Base-by-base conservation (phyloP, 345 rosid species). In the Boechera retrofracta region DNA sequence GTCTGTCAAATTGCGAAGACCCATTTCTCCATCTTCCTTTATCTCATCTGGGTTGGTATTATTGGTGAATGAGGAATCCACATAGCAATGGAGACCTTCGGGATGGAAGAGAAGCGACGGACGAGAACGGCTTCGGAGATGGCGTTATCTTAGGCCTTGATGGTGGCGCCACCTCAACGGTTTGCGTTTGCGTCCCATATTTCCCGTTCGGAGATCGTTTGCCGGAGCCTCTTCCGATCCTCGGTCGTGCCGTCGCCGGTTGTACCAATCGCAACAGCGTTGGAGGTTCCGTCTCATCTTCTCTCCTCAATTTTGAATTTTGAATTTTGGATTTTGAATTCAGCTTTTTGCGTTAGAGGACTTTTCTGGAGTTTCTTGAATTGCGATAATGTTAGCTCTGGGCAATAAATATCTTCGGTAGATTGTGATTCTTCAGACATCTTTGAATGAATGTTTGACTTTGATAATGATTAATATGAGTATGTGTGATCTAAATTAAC, bases 101-200 rank as follows among this genome's bases (percentile, higher is more conserved):
- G 4, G 62, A 3, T 1, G 44, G 32, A 58, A 28, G 41, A 69
- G 73, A 48, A 36, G 44, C 29, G 5, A 38, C 61, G 57, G 64
- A 39, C 56, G 69, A 49, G 21, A 79, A 69, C 58, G 73, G 83
- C 64, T 72, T 32, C 69, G 74, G 49, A 18, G 35, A 56, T 47
- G 80, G 83, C 48, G 67, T 80, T 36, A 33, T 80, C 11, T 71
- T 80, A 32, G 83, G 80, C 4, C 77, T 80, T 24, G 83, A 80
- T 68, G 83, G 83, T 52, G 83, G 83, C 58, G 80, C 83, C n/a
- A 80, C 83, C 60, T 76, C 80, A 0, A 80, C 83, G 7, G 80
- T 80, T 0, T 80, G 83, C 65, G 80, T 80, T 12, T 80, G 83
- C 71, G 76, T 80, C 1, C 83, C 80, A 16, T 76, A 76, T 56